Conservation (phyloP, 2,329 filamentous ascomycete species). For the Penicillium griseofulvum region DNA sequence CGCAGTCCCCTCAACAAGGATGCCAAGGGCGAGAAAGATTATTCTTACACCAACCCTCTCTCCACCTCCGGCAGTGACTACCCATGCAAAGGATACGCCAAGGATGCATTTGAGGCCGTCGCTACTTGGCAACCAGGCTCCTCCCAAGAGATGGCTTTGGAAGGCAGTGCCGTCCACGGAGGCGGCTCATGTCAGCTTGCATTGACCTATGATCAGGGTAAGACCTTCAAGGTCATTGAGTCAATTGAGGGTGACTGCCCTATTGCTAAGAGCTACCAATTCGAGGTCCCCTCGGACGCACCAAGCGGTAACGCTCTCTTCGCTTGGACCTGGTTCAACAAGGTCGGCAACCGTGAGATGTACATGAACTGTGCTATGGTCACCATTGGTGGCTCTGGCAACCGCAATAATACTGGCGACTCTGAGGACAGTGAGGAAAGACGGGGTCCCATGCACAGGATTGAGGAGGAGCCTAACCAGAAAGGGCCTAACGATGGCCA, state of each 20-base stretch:
- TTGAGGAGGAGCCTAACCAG: slow-evolving; percentile 5
- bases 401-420: not conserved
- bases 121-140: slow-evolving; percentile 63
- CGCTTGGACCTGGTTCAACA: slow-evolving; percentile 76
- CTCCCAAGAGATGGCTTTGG: slow-evolving; percentile 62
- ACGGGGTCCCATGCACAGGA: not conserved
- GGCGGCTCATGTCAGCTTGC: slow-evolving; percentile 76
- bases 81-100: slow-evolving; percentile 70
- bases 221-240: slow-evolving; percentile 67
- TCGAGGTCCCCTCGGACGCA: slow-evolving; percentile 64
- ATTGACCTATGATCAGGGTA: slow-evolving; percentile 69
- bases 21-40: slow-evolving; percentile 57
- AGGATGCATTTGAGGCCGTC: slow-evolving; percentile 53
- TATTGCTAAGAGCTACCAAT: slow-evolving; percentile 56
- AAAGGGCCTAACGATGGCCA: slow-evolving; percentile 5
- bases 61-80: slow-evolving; percentile 60
- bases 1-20: slow-evolving; percentile 51
- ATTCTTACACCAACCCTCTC: slow-evolving; percentile 69
- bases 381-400: slow-evolving; percentile 49
- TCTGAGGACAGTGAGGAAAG: not conserved
- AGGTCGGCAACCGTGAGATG: slow-evolving; percentile 74
- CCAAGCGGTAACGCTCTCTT: slow-evolving; percentile 63
- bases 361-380: slow-evolving; percentile 83
- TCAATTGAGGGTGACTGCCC: slow-evolving; percentile 61
- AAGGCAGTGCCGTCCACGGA: slow-evolving; percentile 61